phyloP scores from a whole-genome alignment of 768 basidiomycete species.

The Naganishia antarctica region DNA sequence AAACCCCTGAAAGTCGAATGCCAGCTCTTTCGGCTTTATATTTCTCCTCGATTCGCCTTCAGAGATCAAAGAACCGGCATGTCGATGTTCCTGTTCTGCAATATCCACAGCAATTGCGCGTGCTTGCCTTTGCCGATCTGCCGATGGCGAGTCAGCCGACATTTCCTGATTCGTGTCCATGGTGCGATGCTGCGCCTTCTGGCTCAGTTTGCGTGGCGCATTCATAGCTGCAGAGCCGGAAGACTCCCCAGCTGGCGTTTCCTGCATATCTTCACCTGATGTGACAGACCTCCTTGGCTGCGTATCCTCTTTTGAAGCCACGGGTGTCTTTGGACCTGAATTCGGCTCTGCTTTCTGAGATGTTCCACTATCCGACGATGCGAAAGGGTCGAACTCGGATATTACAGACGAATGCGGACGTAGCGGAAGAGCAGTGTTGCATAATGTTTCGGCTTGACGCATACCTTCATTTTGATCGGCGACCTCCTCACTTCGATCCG shows the following conservation, averaged over 20 bases:
- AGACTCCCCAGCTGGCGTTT: not conserved
- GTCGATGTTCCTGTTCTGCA: not conserved
- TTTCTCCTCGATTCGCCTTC: slow-evolving; percentile 14
- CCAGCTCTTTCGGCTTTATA: slow-evolving; percentile 19
- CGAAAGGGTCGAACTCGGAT: slow-evolving; percentile 30
- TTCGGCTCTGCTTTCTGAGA: not conserved
- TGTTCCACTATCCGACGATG: not conserved
- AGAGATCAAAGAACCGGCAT: not conserved
- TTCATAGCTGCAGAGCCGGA: not conserved
- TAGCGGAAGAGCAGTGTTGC: not conserved
- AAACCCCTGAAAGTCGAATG: slow-evolving; percentile 90
- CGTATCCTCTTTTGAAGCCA: not conserved
- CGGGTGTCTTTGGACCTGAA: not conserved
- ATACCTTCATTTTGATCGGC: no score
- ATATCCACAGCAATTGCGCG: not conserved
- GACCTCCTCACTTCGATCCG: no score
- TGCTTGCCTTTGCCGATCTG: not conserved
- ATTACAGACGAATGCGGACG: slow-evolving; percentile 17
- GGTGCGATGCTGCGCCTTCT: not conserved
- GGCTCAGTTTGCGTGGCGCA: not conserved
- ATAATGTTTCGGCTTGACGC: not conserved
- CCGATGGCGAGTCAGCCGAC: not conserved
- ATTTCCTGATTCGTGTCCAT: no score
- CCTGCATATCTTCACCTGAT: not conserved
- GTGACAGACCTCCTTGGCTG: not conserved